A percentile compares a stretch with the other conserved stretches of the same genome.
These are phyloP conservation scores for Plectosphaerella sp. DNA, from an alignment of 2,329 filamentous ascomycete genomes.

Conservation along the genomic window DNA sequence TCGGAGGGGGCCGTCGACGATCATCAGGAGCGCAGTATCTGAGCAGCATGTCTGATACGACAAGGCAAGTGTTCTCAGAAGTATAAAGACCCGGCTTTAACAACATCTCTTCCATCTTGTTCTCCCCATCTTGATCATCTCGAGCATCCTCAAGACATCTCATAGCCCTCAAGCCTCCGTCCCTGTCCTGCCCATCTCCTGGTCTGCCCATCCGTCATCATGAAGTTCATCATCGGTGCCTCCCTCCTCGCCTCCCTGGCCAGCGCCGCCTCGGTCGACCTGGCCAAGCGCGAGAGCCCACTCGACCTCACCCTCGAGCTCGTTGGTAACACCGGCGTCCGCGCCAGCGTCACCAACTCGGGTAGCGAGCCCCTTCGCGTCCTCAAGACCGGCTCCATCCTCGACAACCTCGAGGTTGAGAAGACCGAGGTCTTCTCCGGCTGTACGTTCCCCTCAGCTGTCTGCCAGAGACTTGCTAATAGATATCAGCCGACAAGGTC, in stretches of 20 bases:
- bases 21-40: not conserved
- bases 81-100: not conserved
- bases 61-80: not conserved
- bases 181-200: not conserved
- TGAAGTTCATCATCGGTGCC: slow-evolving; percentile 33
- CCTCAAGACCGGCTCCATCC: slow-evolving; percentile 48
- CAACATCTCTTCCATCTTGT: not conserved
- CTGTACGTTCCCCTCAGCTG: slow-evolving; percentile 25
- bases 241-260: slow-evolving; percentile 29
- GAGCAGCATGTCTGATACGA: no score
- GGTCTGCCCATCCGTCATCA: slow-evolving; percentile 16
- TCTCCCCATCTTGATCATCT: not conserved
- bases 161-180: not conserved
- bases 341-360: slow-evolving; percentile 49
- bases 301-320: slow-evolving; percentile 41
- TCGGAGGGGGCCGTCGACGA: not conserved
- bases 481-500: slow-evolving; percentile 31
- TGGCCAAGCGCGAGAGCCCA: slow-evolving; percentile 32
- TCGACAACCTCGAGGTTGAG: slow-evolving; percentile 47
- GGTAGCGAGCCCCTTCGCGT: slow-evolving; percentile 44
- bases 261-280: slow-evolving; percentile 26
- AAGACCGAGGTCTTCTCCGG: slow-evolving; percentile 46
- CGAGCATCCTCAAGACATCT: not conserved
- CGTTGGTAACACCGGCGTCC: slow-evolving; percentile 47
- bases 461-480: not conserved